Percentiles rank a stretch among this genome's conserved stretches.
Evolutionary conservation across 2,329 filamentous ascomycete species (phyloP).

Genomic region (Phyllosticta citriasiana): DNA sequence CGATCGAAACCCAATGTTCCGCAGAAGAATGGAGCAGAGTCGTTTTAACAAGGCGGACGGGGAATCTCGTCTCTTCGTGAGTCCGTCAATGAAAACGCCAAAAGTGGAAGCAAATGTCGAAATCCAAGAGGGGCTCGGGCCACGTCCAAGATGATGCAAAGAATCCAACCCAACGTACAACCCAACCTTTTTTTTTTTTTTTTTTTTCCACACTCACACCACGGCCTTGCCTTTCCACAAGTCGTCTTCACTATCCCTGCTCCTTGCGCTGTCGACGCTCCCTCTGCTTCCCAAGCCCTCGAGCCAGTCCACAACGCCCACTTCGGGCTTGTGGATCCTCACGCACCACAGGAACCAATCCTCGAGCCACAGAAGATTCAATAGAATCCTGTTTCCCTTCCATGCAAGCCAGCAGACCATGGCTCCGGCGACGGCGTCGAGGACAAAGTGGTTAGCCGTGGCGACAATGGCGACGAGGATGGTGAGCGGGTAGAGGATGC

Average conservation of each 20-base stretch:
- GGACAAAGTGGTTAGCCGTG: conserved; percentile 62
- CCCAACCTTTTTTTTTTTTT: too few species aligned
- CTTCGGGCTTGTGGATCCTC: conserved; percentile 53
- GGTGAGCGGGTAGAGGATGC: conserved; percentile 52
- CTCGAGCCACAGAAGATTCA: conserved; percentile 56
- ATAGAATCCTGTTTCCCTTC: conserved; percentile 43
- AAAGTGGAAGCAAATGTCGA: neutral
- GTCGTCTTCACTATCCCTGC: neutral
- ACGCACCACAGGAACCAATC: conserved; percentile 57
- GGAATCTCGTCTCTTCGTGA: neutral
- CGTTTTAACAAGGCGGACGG: too few species aligned
- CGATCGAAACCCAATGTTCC: neutral
- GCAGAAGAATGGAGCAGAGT: neutral
- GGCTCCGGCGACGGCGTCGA: conserved; percentile 61
- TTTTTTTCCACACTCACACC: neutral
- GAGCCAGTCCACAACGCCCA: neutral
- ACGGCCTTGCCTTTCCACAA: neutral
- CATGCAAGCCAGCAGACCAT: conserved; percentile 56
- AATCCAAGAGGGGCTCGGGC: neutral
- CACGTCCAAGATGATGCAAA: neutral
- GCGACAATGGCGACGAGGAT: conserved; percentile 61
- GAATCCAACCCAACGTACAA: neutral
- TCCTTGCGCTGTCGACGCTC: neutral
- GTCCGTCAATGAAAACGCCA: neutral
- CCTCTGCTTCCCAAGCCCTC: neutral